phyloP scores from a whole-genome alignment of 2,329 filamentous ascomycete genomes.

The Aspergillus ochraceus region DNA sequence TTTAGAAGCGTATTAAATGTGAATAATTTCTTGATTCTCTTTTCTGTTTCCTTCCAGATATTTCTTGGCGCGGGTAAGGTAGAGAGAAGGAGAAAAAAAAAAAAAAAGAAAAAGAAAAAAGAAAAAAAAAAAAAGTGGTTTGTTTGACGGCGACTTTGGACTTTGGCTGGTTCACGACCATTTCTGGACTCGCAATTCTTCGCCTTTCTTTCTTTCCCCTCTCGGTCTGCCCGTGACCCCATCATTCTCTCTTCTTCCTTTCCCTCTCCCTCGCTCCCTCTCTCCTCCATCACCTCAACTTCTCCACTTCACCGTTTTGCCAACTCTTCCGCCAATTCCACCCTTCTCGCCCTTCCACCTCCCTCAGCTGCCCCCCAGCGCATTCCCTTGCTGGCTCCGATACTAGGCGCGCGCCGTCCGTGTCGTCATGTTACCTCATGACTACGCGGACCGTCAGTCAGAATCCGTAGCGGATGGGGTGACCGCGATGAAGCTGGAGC shows the following conservation, averaged over 20 bases:
- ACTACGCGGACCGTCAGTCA: conserved; percentile 39
- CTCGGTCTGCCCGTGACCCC: conserved; percentile 2
- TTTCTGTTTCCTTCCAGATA: not conserved
- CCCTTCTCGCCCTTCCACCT: conserved; percentile 3
- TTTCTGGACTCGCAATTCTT: not conserved
- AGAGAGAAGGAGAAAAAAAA: not conserved
- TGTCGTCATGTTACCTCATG: conserved; percentile 46
- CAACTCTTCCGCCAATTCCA: not conserved
- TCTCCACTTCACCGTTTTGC: not conserved
- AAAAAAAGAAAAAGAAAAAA: not conserved
- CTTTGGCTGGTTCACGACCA: conserved; percentile 2
- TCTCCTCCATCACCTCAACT: not conserved
- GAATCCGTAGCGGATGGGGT: conserved; percentile 36
- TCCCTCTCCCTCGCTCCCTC: conserved; percentile 4
- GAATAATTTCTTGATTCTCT: conserved; percentile 10
- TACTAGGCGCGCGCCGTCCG: conserved; percentile 28
- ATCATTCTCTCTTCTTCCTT: conserved; percentile 7
- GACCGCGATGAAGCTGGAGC: conserved; percentile 37
- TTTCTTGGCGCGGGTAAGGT: conserved; percentile 4
- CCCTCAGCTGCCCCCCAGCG: conserved; percentile 9
- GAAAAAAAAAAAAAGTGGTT: conserved; percentile 4
- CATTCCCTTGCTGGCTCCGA: conserved; percentile 17
- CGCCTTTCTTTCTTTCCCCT: not conserved
- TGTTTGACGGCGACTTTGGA: conserved; percentile 6
- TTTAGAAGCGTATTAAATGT: conserved; percentile 3